Evolutionary conservation across 2,329 filamentous ascomycete genomes (phyloP).

Genomic region (Coniochaeta ligniaria): DNA sequence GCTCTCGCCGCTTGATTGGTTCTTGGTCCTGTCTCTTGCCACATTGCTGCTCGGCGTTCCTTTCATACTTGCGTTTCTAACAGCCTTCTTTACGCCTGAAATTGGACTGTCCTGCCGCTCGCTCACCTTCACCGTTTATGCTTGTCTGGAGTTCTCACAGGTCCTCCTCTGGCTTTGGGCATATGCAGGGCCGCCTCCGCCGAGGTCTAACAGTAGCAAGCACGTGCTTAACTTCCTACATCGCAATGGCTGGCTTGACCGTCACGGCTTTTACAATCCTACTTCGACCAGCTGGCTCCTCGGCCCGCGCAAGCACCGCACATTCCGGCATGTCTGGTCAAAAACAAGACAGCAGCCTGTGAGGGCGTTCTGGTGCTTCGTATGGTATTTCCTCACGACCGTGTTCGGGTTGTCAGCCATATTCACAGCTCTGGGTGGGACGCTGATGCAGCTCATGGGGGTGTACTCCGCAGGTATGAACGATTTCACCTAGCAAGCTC

Average conservation of each 20-base stretch:
- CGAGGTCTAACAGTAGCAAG: background rate
- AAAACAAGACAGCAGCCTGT: constrained; percentile 3
- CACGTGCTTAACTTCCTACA: constrained; percentile 6
- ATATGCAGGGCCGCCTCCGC: constrained; percentile 8
- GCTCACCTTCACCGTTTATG: constrained; percentile 14
- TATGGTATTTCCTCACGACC: constrained; percentile 10
- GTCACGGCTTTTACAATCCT: constrained; percentile 12
- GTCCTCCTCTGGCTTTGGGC: constrained; percentile 18
- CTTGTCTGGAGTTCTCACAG: constrained; percentile 5
- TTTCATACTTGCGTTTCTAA: constrained; percentile 14
- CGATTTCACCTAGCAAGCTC: background rate
- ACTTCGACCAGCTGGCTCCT: constrained; percentile 9
- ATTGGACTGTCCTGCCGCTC: constrained; percentile 16
- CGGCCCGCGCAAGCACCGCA: constrained; percentile 1
- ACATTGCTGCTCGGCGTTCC: constrained; percentile 13
- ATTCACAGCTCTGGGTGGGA: constrained; percentile 22
- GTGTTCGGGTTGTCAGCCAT: constrained; percentile 29
- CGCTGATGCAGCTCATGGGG: constrained; percentile 17
- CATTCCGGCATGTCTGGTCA: background rate
- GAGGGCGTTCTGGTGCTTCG: constrained; percentile 11
- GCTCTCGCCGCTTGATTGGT: constrained; percentile 10
- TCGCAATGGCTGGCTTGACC: constrained; percentile 13
- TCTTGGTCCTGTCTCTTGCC: constrained; percentile 10
- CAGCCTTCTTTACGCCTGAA: constrained; percentile 14
- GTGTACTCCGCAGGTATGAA: constrained; percentile 12